Percentiles rank a stretch among this genome's conserved stretches.
These are phyloP conservation scores for Colletotrichum spinosum DNA, from an alignment of 2,329 filamentous ascomycete genomes.

Conservation along the genomic window DNA sequence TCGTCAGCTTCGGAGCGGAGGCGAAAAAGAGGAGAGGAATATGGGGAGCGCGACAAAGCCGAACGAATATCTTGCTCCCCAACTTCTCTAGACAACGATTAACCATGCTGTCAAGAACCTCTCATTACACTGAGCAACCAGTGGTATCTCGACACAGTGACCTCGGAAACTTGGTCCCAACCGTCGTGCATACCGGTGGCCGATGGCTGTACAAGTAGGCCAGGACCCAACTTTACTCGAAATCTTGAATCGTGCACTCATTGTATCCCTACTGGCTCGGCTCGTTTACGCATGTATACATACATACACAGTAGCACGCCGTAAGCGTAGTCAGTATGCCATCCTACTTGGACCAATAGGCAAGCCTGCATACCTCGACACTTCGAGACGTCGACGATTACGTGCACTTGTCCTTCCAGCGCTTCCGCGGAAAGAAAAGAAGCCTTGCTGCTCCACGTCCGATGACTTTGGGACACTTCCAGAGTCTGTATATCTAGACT, in stretches of 20 bases:
- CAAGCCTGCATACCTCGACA: constrained; percentile 16
- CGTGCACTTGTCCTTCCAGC: neutral
- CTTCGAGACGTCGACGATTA: constrained; percentile 20
- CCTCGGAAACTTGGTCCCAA: constrained; percentile 16
- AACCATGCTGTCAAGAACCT: constrained; percentile 27
- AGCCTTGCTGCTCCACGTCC: no score
- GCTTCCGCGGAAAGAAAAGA: no score
- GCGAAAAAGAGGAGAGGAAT: constrained; percentile 26
- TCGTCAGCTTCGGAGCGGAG: constrained; percentile 29
- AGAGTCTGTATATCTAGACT: no score
- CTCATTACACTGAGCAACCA: constrained; percentile 5
- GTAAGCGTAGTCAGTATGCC: neutral
- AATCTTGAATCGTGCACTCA: constrained; percentile 34
- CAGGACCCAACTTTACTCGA: constrained; percentile 28
- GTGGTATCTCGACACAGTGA: constrained; percentile 14
- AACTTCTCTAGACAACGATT: constrained; percentile 32
- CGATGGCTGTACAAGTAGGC: constrained; percentile 9
- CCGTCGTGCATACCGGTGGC: constrained; percentile 26
- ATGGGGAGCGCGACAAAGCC: constrained; percentile 28
- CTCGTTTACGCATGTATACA: neutral
- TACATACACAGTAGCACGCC: no score
- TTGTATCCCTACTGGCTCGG: constrained; percentile 31
- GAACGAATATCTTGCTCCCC: constrained; percentile 14
- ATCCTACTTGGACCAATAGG: constrained; percentile 14
- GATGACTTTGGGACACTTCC: no score